Base-by-base conservation (phyloP, 192 early-diverging fungal species). In the Coemansia sp. region DNA sequence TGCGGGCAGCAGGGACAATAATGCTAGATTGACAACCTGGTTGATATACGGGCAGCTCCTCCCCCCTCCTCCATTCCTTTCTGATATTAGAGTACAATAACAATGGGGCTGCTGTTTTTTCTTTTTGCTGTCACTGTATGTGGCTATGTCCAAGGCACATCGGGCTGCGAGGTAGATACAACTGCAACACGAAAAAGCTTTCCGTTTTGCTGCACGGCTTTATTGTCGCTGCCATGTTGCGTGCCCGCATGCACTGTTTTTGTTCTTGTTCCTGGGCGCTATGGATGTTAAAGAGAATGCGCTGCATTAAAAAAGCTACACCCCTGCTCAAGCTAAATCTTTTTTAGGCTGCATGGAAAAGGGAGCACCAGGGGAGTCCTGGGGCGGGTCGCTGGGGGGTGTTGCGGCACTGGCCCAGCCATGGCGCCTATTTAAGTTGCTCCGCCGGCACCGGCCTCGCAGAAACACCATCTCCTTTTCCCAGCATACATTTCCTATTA, bases 121-220 rank as follows among this genome's bases (percentile, higher is more conserved):
- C 36, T 51, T 54, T 54, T 52, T 22, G 12, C 48, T 20, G 22
- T 25, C 17, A 25, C 25, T 57, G 44, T 26, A 25, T 40, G 59
- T 65, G 69, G 28, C 28, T 31, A 5, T 31, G 28, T 31, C 28
- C 66, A 22, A 28, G 55, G 58, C 62, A 65, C 14, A 64, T 61
- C 58, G 36, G 51, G 42, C 19, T 55, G 49, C 44, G 49, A 23
- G 36, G 63, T 47, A 34, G 38, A 47, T 44, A 44, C 28, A 57
- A 51, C 47, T 31, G 28, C 28, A 31, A 42, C 14, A 56, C 47
- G 60, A 47, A 56, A 53, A 56, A 56, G 34, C 40, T 65, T 72
- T 65, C 63, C 58, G 69, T 50, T 62, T 61, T 58, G 69, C 47
- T 65, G 69, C 69, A 72, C 22, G 59, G 22, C 25, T 56, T 65